Percentiles rank a stretch among this genome's conserved stretches.
Conservation (phyloP, 1,139 yeast genomes). For the Kurtzmaniella natalensis region DNA sequence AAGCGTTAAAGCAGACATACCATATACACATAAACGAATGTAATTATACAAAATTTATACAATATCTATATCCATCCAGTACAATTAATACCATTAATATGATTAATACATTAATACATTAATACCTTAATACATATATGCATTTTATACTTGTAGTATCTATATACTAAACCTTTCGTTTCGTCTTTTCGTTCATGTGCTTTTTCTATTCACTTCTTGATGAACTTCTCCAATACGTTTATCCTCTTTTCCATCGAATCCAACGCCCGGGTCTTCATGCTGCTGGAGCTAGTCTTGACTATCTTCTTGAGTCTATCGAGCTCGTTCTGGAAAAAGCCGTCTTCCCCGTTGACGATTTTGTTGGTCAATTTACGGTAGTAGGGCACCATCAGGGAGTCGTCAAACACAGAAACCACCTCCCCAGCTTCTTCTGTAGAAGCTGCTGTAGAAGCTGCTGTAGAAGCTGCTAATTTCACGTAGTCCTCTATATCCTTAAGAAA, state of each 20-base stretch:
- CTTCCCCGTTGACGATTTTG: slow-evolving; percentile 46
- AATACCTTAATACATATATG: too few relatives aligned
- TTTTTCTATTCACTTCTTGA: slow-evolving; percentile 4
- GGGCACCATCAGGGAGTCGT: slow-evolving; percentile 16
- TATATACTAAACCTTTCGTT: too few relatives aligned
- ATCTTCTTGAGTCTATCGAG: slow-evolving; percentile 45
- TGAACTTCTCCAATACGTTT: slow-evolving; percentile 35
- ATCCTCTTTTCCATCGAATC: slow-evolving; percentile 47
- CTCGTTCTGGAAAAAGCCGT: slow-evolving; percentile 48
- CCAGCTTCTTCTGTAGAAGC: slow-evolving; percentile 6
- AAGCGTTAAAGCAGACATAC: too few relatives aligned
- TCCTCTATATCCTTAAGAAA: slow-evolving; percentile 9
- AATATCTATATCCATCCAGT: too few relatives aligned
- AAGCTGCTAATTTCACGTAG: neutral
- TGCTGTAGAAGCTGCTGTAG: slow-evolving; percentile 1
- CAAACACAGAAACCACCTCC: slow-evolving; percentile 12
- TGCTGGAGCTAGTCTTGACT: slow-evolving; percentile 31
- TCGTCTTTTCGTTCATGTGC: too few relatives aligned
- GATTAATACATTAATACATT: slow-evolving; percentile 1
- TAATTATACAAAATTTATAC: too few relatives aligned
- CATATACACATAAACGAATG: too few relatives aligned
- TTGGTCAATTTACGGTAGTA: slow-evolving; percentile 52
- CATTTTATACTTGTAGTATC: too few relatives aligned
- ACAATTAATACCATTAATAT: too few relatives aligned
- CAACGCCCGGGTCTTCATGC: slow-evolving; percentile 26